Base-by-base conservation (phyloP, 805 yeast genomes). In the Ogataea methanolica region DNA sequence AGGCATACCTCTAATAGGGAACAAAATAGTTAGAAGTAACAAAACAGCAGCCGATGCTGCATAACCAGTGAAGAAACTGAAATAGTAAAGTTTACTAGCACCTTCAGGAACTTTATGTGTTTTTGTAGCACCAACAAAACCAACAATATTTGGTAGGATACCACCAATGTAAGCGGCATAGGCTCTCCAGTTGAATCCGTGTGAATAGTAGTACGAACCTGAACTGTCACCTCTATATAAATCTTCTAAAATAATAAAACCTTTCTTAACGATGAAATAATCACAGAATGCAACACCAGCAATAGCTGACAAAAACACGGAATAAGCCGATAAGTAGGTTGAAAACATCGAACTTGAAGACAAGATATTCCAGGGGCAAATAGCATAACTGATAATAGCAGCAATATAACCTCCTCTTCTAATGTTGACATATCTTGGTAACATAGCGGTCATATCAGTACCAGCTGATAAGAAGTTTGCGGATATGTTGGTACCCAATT, bases 171-270 rank as follows among this genome's bases (percentile, higher is more conserved):
- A 89, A 1, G 96, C 94, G 33, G 74, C 79, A 55, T 79, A 82
- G 2, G 92, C 96, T 63, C 96, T 75, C 94, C 95, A 87, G 62
- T 88, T 88, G 65, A 79, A 57, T 36, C 96, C 96, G 31, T 59
- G 67, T 58, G 77, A 75, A 68, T 78, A 88, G 68, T 75, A 76
- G 69, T 89, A 90, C 7, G 73, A 61, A 33, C 69, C 68, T 5
- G 67, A 63, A 15, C 64, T 66, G 54, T 61, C 58, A 38, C 74
- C 77, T 23, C 76, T 56, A 68, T 84, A 90, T 53, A 90, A 70
- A 57, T 87, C 91, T 47, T 74, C 72, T 35, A 88, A 65, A 46
- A 75, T 70, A 53, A 89, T 60, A 60, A 73, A 73, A 36, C 96
- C 96, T 60, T 88, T 80, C 66, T 92, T 79, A 23, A 90, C 78